phyloP scores from a whole-genome alignment of 2,329 filamentous ascomycete genomes.

The Tympanopsis confertula region DNA sequence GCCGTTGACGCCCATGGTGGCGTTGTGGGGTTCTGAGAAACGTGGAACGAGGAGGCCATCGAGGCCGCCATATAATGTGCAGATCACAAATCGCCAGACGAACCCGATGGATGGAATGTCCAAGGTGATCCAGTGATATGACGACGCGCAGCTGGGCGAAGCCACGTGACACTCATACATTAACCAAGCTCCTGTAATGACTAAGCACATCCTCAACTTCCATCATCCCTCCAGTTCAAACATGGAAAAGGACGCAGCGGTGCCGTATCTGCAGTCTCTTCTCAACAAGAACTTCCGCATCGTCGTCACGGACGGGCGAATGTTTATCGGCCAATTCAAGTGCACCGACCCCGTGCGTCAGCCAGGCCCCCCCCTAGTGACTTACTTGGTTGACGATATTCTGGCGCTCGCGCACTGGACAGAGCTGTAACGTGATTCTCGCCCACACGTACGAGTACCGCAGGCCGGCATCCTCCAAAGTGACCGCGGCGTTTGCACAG shows the following conservation, averaged over 20 bases:
- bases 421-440: conserved; percentile 85
- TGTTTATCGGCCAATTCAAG: conserved; percentile 85
- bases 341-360: conserved; percentile 76
- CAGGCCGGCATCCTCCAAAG: conserved; percentile 44
- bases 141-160: too few relatives aligned
- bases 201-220: not conserved
- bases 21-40: too few relatives aligned
- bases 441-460: conserved; percentile 83
- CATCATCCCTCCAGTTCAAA: conserved; percentile 1
- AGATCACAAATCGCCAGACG: too few relatives aligned
- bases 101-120: too few relatives aligned
- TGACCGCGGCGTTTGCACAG: conserved; percentile 25
- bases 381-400: too few relatives aligned
- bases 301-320: conserved; percentile 68
- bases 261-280: conserved; percentile 48
- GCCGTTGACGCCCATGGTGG: conserved; percentile 85
- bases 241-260: conserved; percentile 40
- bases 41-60: too few relatives aligned
- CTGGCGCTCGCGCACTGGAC: conserved; percentile 1
- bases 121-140: too few relatives aligned
- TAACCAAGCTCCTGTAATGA: not conserved
- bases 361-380: not conserved
- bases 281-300: conserved; percentile 71
- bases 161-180: not conserved
- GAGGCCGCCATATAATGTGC: too few relatives aligned